phyloP scores from a whole-genome alignment of 169 alveolate species.

The Cryptosporidium muris region DNA sequence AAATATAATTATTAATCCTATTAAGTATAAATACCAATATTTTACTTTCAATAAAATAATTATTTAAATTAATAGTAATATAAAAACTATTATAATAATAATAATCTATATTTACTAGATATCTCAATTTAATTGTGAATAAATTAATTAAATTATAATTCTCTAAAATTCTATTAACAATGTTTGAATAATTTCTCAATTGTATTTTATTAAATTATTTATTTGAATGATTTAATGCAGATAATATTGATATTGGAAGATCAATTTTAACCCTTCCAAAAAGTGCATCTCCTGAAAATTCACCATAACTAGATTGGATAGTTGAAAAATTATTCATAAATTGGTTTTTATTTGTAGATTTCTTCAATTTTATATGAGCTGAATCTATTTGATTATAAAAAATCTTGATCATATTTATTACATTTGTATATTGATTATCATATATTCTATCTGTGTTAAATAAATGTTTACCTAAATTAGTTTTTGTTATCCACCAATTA shows the following conservation, averaged over 20 bases:
- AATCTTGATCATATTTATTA: not conserved
- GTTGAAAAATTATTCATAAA: constrained; percentile 2
- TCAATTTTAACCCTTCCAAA: constrained; percentile 24
- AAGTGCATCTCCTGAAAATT: constrained; percentile 28
- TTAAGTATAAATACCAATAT: too few species aligned
- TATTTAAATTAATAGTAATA: too few species aligned
- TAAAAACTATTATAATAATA: too few species aligned
- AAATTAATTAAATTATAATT: too few species aligned
- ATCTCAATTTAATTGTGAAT: too few species aligned
- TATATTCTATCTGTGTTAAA: not conserved
- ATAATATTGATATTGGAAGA: not conserved
- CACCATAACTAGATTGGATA: not conserved
- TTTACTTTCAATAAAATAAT: too few species aligned
- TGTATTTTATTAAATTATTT: too few species aligned
- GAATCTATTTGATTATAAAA: constrained; percentile 43
- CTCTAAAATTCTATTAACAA: too few species aligned
- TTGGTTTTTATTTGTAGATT: constrained; percentile 17
- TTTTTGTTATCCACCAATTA: constrained; percentile 44
- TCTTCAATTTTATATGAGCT: constrained; percentile 34
- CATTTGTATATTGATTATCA: not conserved
- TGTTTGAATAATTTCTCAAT: too few species aligned
- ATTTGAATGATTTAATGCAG: too few species aligned
- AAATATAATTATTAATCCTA: too few species aligned
- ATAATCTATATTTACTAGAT: too few species aligned
- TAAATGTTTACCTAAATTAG: constrained; percentile 2